Evolutionary conservation across 495 filamentous ascomycete genomes (phyloP), one percentile per base, ranked within the genome.

Genomic region (Hypoxylon subgilvum): DNA sequence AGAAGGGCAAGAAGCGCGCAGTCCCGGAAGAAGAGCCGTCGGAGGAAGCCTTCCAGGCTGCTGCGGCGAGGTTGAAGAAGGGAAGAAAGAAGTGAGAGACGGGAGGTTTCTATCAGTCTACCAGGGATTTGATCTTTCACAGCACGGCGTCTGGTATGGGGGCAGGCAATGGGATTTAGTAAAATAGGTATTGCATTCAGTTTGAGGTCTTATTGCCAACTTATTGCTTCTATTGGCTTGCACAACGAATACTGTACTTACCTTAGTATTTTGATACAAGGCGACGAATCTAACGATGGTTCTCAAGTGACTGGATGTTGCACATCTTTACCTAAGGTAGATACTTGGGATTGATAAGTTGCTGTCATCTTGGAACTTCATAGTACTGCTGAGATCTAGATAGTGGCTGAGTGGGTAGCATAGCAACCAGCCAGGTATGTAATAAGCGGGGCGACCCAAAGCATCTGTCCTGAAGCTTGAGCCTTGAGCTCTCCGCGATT

Each of bases 31-130:
- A 78, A 2, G 85, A 85, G 66, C 85, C 86, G 7, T 79, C 84
- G 0, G 89, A 91, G 66, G 87, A 88, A 71, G 79, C 82, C 7
- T 91, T 91, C 63, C 79, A 84, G 61, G 78, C 74, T 17, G 76
- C 74, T 14, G 72, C 69, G 1, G 72, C 73, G 7, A 74, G 62
- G 44, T 52, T 72, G 40, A 81, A 79, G 67, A 79, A 76, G 57
- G 68, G 52, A 10, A 80, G 76, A 50, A 69, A 61, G 42, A 66
- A 58, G 18, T 65, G 57, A 47, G 18, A 44, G n/a, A 6, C 4
- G 10, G 8, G 18, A n/a, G 3, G 3, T 27, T 5, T 22, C 9
- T 38, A 7, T 39, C 21, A 3, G 16, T 36, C 17, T 36, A 13
- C n/a, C n/a, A n/a, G n/a, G n/a, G n/a, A n/a, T 3, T 16, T 27